Percentiles rank a stretch among this genome's conserved stretches.
Conservation (phyloP, 2,329 filamentous ascomycete species). For the Chalaropsis thielavioides region DNA sequence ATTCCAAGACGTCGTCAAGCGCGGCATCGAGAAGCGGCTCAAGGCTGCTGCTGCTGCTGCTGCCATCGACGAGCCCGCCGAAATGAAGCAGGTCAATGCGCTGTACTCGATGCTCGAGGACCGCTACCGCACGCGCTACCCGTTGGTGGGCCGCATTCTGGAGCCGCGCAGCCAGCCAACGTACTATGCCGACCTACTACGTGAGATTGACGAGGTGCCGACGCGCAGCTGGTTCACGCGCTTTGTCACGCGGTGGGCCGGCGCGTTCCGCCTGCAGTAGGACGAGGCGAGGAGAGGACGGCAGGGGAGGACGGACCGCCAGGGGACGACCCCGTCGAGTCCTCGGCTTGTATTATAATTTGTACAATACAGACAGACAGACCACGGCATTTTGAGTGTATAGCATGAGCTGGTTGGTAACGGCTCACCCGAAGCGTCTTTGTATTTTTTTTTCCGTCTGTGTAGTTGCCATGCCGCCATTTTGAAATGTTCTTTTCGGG, state of each 20-base stretch:
- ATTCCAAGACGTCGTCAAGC: constrained; percentile 40
- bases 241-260: constrained; percentile 40
- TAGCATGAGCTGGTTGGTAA: no score
- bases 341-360: background rate
- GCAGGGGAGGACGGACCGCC: background rate
- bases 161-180: constrained; percentile 47
- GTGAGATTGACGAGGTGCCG: constrained; percentile 49
- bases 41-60: constrained; percentile 14
- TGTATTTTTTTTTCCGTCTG: background rate
- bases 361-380: constrained; percentile 8
- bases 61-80: constrained; percentile 4
- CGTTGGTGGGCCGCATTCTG: constrained; percentile 27
- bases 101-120: constrained; percentile 45
- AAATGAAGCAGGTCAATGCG: constrained; percentile 38
- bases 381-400: background rate
- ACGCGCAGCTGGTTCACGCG: constrained; percentile 39
- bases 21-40: constrained; percentile 22
- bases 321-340: background rate
- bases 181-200: constrained; percentile 46
- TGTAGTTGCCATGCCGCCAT: background rate
- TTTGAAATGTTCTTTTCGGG: no score
- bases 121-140: constrained; percentile 34
- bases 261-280: constrained; percentile 44
- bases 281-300: background rate
- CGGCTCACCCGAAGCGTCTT: background rate